phyloP scores from a whole-genome alignment of 164 flowering plant genomes.

The Vitis rupestris region DNA sequence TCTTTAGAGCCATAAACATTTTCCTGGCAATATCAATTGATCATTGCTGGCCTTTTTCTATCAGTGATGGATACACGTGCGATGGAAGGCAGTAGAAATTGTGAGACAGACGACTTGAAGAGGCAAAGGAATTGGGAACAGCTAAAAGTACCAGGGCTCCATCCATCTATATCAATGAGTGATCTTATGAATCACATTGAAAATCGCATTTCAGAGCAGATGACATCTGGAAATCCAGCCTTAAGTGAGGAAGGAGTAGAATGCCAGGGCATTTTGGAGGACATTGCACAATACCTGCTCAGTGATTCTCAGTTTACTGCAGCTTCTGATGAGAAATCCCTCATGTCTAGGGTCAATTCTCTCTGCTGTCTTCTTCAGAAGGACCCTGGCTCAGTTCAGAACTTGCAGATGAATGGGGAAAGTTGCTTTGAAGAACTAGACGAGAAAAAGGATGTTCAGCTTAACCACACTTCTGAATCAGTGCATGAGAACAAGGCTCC shows the following conservation, averaged over 20 bases:
- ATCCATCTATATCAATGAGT: constrained; percentile 72
- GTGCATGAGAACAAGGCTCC: constrained; percentile 10
- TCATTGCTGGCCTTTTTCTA: background rate
- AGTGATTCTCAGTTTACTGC: constrained; percentile 54
- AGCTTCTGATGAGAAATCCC: constrained; percentile 66
- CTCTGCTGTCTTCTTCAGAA: constrained; percentile 80
- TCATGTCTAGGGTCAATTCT: constrained; percentile 85
- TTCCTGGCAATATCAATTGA: background rate
- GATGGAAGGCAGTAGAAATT: constrained; percentile 40
- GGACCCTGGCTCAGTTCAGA: constrained; percentile 37
- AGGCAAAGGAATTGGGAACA: constrained; percentile 44
- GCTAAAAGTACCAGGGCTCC: constrained; percentile 59
- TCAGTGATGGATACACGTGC: constrained; percentile 50
- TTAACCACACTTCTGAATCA: constrained; percentile 6
- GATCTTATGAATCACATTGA: constrained; percentile 78
- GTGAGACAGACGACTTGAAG: constrained; percentile 26
- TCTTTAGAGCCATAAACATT: background rate
- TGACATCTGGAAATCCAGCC: constrained; percentile 45
- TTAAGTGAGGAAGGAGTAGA: constrained; percentile 35
- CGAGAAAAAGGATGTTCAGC: constrained; percentile 17
- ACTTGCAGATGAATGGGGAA: constrained; percentile 25
- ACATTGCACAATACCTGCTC: constrained; percentile 61
- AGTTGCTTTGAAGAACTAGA: constrained; percentile 8
- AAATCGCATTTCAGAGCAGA: constrained; percentile 60
- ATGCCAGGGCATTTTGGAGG: constrained; percentile 51